Evolutionary conservation across 1,284 basidiomycete species (phyloP).

Genomic region (Cystobasidium slooffiae): DNA sequence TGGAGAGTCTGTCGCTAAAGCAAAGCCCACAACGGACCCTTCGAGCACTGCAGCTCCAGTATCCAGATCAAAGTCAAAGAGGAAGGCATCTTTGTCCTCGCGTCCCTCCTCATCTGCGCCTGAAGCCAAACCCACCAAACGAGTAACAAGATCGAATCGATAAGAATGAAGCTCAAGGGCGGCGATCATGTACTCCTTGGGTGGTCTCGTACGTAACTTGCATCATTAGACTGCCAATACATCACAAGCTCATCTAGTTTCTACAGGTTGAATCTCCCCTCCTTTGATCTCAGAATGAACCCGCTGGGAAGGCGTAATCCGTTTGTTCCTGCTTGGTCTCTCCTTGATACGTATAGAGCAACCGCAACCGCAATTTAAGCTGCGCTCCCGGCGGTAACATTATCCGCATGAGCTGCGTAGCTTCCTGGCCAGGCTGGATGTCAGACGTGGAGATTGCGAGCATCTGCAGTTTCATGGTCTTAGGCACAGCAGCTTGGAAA

Average conservation of each 20-base stretch:
- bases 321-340: constrained; percentile 85
- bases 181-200: too few relatives aligned
- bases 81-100: too few relatives aligned
- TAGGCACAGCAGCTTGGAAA: constrained; percentile 98
- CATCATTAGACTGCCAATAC: too few relatives aligned
- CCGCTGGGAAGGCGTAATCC: constrained; percentile 82
- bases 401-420: constrained; percentile 94
- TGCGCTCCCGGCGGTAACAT: constrained; percentile 82
- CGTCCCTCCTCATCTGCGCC: too few relatives aligned
- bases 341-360: constrained; percentile 74
- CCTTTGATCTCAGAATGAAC: constrained; percentile 8
- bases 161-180: too few relatives aligned
- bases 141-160: not conserved
- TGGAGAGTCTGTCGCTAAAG: not conserved
- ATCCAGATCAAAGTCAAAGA: not conserved
- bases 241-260: not conserved
- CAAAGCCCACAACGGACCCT: not conserved
- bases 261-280: not conserved
- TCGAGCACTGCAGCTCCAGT: not conserved
- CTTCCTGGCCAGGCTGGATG: constrained; percentile 74
- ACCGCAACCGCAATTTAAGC: constrained; percentile 80
- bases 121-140: not conserved
- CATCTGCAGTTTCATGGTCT: constrained; percentile 99
- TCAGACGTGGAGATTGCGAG: constrained; percentile 89
- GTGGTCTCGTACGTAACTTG: too few relatives aligned